phyloP scores from a whole-genome alignment of 306 rosid genomes.

The Leucaena leucocephala region DNA sequence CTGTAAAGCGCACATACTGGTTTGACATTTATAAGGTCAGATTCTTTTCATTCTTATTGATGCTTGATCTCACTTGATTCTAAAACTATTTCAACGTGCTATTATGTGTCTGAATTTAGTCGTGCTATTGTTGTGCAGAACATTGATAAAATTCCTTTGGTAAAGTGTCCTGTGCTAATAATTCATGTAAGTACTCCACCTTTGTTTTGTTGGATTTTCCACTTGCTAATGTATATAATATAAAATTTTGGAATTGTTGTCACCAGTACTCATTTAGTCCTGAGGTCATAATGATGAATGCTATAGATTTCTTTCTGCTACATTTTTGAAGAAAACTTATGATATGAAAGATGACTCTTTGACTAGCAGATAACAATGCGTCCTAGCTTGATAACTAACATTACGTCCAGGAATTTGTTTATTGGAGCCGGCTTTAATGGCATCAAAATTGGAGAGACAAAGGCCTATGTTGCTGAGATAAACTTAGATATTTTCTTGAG shows the following conservation, averaged over 20 bases:
- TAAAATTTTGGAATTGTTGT: slow-evolving; percentile 6
- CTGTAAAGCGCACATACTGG: slow-evolving; percentile 81
- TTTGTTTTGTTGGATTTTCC: slow-evolving; percentile 5
- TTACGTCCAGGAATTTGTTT: neutral
- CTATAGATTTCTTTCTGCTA: neutral
- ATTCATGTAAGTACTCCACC: slow-evolving; percentile 64
- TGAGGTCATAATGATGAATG: neutral
- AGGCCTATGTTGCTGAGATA: neutral
- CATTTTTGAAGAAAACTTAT: neutral
- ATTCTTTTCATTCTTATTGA: slow-evolving; percentile 21
- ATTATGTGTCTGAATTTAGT: slow-evolving; percentile 20
- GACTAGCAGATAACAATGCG: neutral
- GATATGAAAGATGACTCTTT: neutral
- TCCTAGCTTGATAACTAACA: slow-evolving; percentile 4
- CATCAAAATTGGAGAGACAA: slow-evolving; percentile 1
- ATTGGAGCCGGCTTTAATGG: neutral
- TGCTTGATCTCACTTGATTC: slow-evolving; percentile 20
- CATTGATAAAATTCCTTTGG: slow-evolving; percentile 75
- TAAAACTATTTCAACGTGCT: neutral
- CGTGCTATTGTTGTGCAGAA: slow-evolving; percentile 56
- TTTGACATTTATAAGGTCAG: slow-evolving; percentile 82
- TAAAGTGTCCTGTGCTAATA: slow-evolving; percentile 75
- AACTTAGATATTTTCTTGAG: slow-evolving; percentile 5
- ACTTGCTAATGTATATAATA: neutral
- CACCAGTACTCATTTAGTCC: slow-evolving; percentile 4